phyloP scores from a whole-genome alignment of 2,329 filamentous ascomycete species.

The Pseudogymnoascus sp. region DNA sequence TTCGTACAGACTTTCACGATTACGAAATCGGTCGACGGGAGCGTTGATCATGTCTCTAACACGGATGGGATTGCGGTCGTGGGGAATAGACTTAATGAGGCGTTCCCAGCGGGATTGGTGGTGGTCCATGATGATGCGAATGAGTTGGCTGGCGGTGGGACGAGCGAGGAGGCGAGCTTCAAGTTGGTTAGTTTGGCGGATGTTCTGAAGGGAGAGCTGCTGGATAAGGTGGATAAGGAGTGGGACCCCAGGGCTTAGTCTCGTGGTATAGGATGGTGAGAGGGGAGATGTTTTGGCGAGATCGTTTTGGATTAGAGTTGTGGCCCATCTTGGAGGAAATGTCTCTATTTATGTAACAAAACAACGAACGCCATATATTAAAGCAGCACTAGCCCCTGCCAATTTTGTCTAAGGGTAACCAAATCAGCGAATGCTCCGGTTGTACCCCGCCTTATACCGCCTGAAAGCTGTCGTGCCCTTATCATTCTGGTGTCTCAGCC shows the following conservation, averaged over 20 bases:
- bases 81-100: slow-evolving; percentile 22
- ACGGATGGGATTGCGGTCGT: slow-evolving; percentile 40
- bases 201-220: slow-evolving; percentile 21
- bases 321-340: not conserved
- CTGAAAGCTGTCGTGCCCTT: not conserved
- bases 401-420: not conserved
- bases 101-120: slow-evolving; percentile 37
- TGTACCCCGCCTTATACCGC: not conserved
- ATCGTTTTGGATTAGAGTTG: not conserved
- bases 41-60: slow-evolving; percentile 43
- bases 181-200: slow-evolving; percentile 37
- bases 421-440: not conserved
- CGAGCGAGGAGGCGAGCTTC: slow-evolving; percentile 40
- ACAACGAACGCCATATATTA: not conserved
- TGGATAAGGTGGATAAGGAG: slow-evolving; percentile 29
- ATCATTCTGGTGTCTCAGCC: not conserved
- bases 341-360: not conserved
- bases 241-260: slow-evolving; percentile 30
- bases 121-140: slow-evolving; percentile 48
- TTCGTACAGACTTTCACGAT: slow-evolving; percentile 43
- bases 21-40: slow-evolving; percentile 31
- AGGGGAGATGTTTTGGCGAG: not conserved
- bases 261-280: not conserved
- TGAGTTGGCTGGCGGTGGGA: slow-evolving; percentile 37
- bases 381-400: not conserved